A percentile compares a stretch with the other conserved stretches of the same genome.
phyloP scores from a whole-genome alignment of 2,329 filamentous ascomycete genomes.

The Immersiporthe knoxdaviesiana region DNA sequence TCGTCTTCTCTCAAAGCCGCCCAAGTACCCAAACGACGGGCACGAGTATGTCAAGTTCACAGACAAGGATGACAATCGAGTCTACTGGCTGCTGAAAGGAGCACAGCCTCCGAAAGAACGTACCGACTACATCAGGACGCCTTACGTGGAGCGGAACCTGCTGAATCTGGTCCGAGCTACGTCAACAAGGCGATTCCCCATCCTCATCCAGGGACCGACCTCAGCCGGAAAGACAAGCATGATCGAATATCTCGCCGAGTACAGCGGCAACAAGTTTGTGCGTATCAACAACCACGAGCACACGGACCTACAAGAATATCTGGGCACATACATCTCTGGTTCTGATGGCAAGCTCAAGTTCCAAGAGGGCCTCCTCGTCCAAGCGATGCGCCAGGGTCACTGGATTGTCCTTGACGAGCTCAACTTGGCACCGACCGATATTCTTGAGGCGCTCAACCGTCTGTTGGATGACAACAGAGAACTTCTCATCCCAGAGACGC shows the following conservation, averaged over 20 bases:
- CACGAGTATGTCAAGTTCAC: slow-evolving; percentile 79
- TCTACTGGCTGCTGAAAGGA: slow-evolving; percentile 90
- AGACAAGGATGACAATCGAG: slow-evolving; percentile 64
- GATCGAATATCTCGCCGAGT: slow-evolving; percentile 98
- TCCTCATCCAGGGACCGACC: slow-evolving; percentile 94
- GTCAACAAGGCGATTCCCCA: slow-evolving; percentile 88
- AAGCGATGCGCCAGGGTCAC: slow-evolving; percentile 87
- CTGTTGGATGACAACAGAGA: slow-evolving; percentile 96
- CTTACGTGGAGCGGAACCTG: slow-evolving; percentile 92
- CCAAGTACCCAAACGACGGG: slow-evolving; percentile 76
- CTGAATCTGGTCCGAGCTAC: slow-evolving; percentile 92
- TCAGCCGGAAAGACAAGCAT: slow-evolving; percentile 99
- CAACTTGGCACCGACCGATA: slow-evolving; percentile 95
- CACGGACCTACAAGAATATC: slow-evolving; percentile 95
- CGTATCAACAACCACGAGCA: slow-evolving; percentile 99
- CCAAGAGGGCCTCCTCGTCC: slow-evolving; percentile 91
- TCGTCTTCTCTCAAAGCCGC: slow-evolving; percentile 72
- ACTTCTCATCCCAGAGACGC: slow-evolving; percentile 92
- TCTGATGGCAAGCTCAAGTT: slow-evolving; percentile 84
- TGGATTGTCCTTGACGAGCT: slow-evolving; percentile 99
- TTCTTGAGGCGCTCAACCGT: slow-evolving; percentile 93
- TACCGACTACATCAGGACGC: slow-evolving; percentile 92
- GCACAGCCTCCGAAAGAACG: slow-evolving; percentile 68
- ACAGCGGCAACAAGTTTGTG: slow-evolving; percentile 95
- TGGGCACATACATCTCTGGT: slow-evolving; percentile 91